phyloP scores from a whole-genome alignment of 2,329 filamentous ascomycete genomes.

The Eutypa lata region DNA sequence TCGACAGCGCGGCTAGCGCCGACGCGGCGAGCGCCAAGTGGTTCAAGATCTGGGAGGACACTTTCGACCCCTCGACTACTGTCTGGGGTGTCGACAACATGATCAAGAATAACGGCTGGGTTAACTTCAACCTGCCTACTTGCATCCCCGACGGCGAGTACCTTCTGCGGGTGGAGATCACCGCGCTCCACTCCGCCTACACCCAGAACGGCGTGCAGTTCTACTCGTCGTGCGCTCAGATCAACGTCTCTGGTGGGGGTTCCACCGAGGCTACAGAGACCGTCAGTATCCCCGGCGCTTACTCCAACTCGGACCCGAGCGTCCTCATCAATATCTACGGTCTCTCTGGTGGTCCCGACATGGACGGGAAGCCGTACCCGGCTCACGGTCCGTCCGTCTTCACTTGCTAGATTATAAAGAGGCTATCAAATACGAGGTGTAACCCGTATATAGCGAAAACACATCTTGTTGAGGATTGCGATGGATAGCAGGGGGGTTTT shows the following conservation, averaged over 20 bases:
- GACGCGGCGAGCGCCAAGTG: slow-evolving; percentile 39
- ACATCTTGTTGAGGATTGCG: too few relatives aligned
- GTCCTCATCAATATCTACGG: slow-evolving; percentile 49
- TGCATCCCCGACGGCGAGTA: slow-evolving; percentile 53
- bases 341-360: slow-evolving; percentile 37
- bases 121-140: slow-evolving; percentile 46
- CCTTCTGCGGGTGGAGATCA: slow-evolving; percentile 51
- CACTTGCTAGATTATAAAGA: not conserved
- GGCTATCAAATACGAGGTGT: too few relatives aligned
- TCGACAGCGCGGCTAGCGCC: slow-evolving; percentile 46
- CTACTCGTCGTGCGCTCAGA: slow-evolving; percentile 42
- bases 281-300: slow-evolving; percentile 44
- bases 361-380: slow-evolving; percentile 35
- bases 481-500: too few relatives aligned
- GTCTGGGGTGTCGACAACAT: slow-evolving; percentile 48
- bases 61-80: slow-evolving; percentile 38
- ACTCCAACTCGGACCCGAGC: slow-evolving; percentile 39
- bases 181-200: slow-evolving; percentile 50
- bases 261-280: slow-evolving; percentile 32
- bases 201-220: slow-evolving; percentile 36
- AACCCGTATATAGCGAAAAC: too few relatives aligned
- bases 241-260: slow-evolving; percentile 37
- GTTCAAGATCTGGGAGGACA: slow-evolving; percentile 56
- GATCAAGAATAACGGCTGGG: slow-evolving; percentile 41
- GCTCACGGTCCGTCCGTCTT: not conserved